Evolutionary conservation across 805 yeast genomes (phyloP), one percentile per base, ranked within the genome.

Genomic region (Pichia eremophila): DNA sequence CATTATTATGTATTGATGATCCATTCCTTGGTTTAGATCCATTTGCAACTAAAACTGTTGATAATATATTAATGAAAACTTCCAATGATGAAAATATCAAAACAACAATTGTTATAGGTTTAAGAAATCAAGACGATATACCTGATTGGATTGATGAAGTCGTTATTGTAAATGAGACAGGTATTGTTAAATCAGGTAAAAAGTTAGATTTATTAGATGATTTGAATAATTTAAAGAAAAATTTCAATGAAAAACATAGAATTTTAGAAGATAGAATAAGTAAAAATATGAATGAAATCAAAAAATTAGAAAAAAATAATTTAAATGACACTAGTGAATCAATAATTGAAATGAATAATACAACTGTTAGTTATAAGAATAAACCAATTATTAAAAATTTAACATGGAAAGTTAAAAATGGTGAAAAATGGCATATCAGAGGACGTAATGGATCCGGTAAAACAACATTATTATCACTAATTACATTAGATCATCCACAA

Each of bases 401-500:
- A 46, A 64, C 65, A 17, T 85, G 96, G 90, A 66, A 65, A 8
- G 82, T 89, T 12, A 67, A 70, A 4, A 69, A 69, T 40, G 95
- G 95, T 5, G 85, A 87, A 36, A 82, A 78, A 57, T 88, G 97
- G 95, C 95, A 93, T 60, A 72, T 91, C 31, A 69, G 83, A 48
- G 99, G 99, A 2, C 77, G 79, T 49, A 91, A 93, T 55, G 99
- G 99, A 1, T 75, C 95, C 0, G 99, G 99, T 0, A 91, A 91
- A 62, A 85, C 96, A 2, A 93, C 99, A 0, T 66, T 91, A 25
- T 65, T 93, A 15, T 79, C 97, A 2, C 63, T 93, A 41, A 71
- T 91, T 29, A 89, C 96, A 0, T 89, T 95, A 5, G 99, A 91
- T 57, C 99, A 91, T 61, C 99, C 99, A 1, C 96, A 91, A 65